A percentile compares a stretch with the other conserved stretches of the same genome.
phyloP scores from a whole-genome alignment of 2,329 filamentous ascomycete species.

The Colletotrichum sansevieriae region DNA sequence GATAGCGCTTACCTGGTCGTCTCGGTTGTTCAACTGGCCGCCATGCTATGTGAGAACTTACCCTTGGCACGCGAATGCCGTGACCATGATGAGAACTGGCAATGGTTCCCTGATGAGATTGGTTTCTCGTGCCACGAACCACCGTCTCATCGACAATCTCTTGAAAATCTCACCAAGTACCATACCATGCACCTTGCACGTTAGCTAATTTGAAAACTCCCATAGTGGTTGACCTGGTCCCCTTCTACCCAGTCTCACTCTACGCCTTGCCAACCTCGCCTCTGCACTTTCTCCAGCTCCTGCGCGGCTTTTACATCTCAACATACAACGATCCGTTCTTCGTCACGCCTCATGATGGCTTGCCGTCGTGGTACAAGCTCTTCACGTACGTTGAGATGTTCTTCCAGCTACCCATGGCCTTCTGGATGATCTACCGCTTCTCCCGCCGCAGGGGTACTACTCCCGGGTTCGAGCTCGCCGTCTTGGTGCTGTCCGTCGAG shows the following conservation, averaged over 20 bases:
- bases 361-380: constrained; percentile 64
- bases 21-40: constrained; percentile 48
- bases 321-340: constrained; percentile 68
- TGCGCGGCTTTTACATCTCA: constrained; percentile 62
- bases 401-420: constrained; percentile 63
- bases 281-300: constrained; percentile 60
- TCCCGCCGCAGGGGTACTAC: constrained; percentile 48
- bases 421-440: constrained; percentile 61
- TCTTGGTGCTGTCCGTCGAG: constrained; percentile 64
- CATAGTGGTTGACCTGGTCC: constrained; percentile 66
- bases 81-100: not conserved
- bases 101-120: no score
- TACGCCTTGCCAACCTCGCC: constrained; percentile 58
- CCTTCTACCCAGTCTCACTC: constrained; percentile 64
- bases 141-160: not conserved
- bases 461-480: constrained; percentile 60
- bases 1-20: constrained; percentile 54
- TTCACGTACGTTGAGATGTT: constrained; percentile 64
- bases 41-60: constrained; percentile 42
- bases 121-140: no score
- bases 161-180: not conserved
- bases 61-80: no score
- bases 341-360: constrained; percentile 49
- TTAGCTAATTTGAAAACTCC: constrained; percentile 14
- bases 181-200: not conserved